Conservation (phyloP, 345 rosid genomes). For the Brassica carinata region DNA sequence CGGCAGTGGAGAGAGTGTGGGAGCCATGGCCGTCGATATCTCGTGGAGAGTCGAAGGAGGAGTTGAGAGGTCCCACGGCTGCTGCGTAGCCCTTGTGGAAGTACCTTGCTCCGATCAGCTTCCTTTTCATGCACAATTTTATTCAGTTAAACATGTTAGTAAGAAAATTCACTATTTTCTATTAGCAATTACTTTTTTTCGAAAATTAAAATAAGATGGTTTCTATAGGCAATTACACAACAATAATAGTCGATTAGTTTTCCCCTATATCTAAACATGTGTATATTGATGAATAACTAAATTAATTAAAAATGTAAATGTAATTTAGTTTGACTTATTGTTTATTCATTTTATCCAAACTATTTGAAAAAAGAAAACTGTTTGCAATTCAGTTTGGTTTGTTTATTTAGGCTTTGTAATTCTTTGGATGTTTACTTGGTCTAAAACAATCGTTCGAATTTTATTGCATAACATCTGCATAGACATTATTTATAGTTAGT, state of each 20-base stretch:
- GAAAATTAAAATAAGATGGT: neutral
- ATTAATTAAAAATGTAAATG: neutral
- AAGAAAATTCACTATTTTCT: neutral
- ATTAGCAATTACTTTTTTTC: neutral
- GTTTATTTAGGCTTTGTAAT: neutral
- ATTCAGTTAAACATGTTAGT: neutral
- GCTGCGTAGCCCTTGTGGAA: constrained; percentile 52
- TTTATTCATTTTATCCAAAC: neutral
- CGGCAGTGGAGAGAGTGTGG: constrained; percentile 91
- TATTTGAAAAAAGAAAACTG: neutral
- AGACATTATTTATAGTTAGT: neutral
- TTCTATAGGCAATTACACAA: neutral
- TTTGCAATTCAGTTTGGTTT: neutral
- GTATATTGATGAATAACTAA: neutral
- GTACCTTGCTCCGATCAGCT: constrained; percentile 67
- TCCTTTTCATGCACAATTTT: constrained; percentile 49
- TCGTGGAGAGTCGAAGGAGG: constrained; percentile 60
- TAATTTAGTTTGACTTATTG: neutral
- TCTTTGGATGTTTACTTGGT: neutral
- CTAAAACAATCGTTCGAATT: neutral
- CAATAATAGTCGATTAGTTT: neutral
- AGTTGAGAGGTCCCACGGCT: constrained; percentile 49
- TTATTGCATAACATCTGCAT: neutral
- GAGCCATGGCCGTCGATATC: constrained; percentile 85
- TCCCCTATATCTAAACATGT: neutral